These are phyloP conservation scores for Cordyceps militaris DNA, from an alignment of 2,329 filamentous ascomycete genomes.

Conservation along the genomic window DNA sequence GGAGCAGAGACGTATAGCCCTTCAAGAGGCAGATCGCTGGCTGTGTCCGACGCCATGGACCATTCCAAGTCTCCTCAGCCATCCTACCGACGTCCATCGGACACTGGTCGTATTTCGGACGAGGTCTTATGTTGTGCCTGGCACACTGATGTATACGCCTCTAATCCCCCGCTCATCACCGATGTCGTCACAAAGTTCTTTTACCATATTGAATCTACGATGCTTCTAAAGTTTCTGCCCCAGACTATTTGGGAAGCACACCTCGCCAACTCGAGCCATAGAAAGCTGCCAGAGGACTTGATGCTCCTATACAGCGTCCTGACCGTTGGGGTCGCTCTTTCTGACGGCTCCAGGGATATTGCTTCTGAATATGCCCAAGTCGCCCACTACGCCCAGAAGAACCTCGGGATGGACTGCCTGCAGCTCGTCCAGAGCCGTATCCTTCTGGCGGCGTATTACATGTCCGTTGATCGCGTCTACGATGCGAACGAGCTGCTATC, in stretches of 20 bases:
- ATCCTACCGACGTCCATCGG: constrained; percentile 30
- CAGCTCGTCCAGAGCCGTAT: constrained; percentile 61
- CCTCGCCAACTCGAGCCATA: constrained; percentile 27
- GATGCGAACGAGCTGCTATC: constrained; percentile 59
- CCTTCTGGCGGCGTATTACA: constrained; percentile 60
- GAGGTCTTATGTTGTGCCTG: constrained; percentile 42
- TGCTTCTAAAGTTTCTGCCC: constrained; percentile 36
- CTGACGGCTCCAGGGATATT: constrained; percentile 30
- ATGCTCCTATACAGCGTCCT: constrained; percentile 41
- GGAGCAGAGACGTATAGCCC: constrained; percentile 40
- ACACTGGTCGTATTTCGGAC: constrained; percentile 43
- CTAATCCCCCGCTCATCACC: constrained; percentile 33
- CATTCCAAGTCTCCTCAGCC: constrained; percentile 29
- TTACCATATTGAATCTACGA: constrained; percentile 33
- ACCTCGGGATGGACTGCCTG: constrained; percentile 30
- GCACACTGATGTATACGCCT: constrained; percentile 43
- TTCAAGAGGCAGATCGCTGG: constrained; percentile 23
- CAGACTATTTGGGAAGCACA: constrained; percentile 33
- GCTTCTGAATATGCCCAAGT: constrained; percentile 40
- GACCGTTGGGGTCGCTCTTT: constrained; percentile 32
- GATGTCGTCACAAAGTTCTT: constrained; percentile 36
- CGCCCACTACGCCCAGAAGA: constrained; percentile 47
- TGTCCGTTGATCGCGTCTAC: constrained; percentile 50
- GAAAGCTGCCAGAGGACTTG: constrained; percentile 35
- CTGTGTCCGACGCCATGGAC: constrained; percentile 29